Evolutionary conservation across 2,329 filamentous ascomycete species (phyloP), one percentile per base, ranked within the genome.

Genomic region (Clonostachys rhizophaga): DNA sequence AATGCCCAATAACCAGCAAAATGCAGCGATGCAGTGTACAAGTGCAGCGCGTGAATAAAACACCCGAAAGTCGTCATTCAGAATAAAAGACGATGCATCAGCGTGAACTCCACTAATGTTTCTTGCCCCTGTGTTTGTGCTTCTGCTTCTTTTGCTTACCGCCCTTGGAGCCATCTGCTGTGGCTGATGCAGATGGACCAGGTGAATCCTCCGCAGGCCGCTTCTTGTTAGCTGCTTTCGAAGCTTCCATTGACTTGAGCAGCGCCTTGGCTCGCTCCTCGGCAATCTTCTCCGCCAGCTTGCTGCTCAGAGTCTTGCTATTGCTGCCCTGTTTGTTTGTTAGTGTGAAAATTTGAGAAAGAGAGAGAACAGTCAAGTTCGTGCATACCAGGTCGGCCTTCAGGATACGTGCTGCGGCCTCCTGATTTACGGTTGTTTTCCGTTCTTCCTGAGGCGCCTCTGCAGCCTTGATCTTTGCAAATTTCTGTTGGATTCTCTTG

Each of bases 401-500:
- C 57, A 99, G 84, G 50, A 99, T 88, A 44, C 92, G 79, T 45
- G 80, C 82, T 13, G 89, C 88, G 6, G 90, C 91, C 54, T 82
- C 80, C 56, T 87, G 91, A 60, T 96, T 81, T 52, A 89, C 69
- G 2, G 71, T 77, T 50, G 68, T 60, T 40, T 66, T 72, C 34
- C 78, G 76, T 58, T 81, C 73, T 46, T 71, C 66, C 5, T 78
- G 75, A 2, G 80, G 78, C 7, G 74, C 77, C 66, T 96, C 91
- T 4, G 83, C 78, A 13, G 75, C 73, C 61, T 94, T 89, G 63
- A 97, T 92, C 72, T 97, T 99, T 50, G 81, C 83, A 68, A 96
- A 95, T 66, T 97, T 97, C 62, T 91, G 87, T 65, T 86, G 90
- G 46, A 97, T 85, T 48, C 94, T 84, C 49, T 83, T 86, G 52